Conservation (phyloP, 2,329 filamentous ascomycete genomes). For the Fusarium sp. region DNA sequence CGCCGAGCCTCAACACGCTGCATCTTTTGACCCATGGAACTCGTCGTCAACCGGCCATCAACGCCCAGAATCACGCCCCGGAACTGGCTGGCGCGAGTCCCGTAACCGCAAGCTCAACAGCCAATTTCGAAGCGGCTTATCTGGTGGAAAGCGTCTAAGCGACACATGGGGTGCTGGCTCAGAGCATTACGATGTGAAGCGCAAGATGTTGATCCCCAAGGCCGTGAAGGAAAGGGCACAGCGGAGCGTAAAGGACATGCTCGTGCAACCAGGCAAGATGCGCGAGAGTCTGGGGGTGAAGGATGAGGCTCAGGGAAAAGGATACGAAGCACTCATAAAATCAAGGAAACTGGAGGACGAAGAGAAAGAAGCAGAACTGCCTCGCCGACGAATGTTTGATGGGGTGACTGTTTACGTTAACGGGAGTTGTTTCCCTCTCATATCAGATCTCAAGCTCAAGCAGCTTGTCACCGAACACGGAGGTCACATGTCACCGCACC, state of each 20-base stretch:
- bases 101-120: slow-evolving; percentile 73
- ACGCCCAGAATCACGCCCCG: slow-evolving; percentile 72
- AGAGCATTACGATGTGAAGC: slow-evolving; percentile 60
- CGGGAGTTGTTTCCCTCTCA: slow-evolving; percentile 80
- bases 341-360: slow-evolving; percentile 60
- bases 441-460: slow-evolving; percentile 90
- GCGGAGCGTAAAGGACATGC: slow-evolving; percentile 64
- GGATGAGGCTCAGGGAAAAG: slow-evolving; percentile 5
- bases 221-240: slow-evolving; percentile 51
- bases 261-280: slow-evolving; percentile 59
- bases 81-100: slow-evolving; percentile 75
- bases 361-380: slow-evolving; percentile 50
- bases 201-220: slow-evolving; percentile 55
- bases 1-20: slow-evolving; percentile 54
- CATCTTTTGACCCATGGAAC: slow-evolving; percentile 75
- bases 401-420: slow-evolving; percentile 85
- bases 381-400: slow-evolving; percentile 66
- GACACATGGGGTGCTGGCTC: slow-evolving; percentile 74
- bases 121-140: slow-evolving; percentile 71
- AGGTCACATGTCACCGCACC: slow-evolving; percentile 73
- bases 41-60: slow-evolving; percentile 82
- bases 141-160: slow-evolving; percentile 67
- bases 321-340: slow-evolving; percentile 38
- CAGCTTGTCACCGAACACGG: slow-evolving; percentile 79
- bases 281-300: slow-evolving; percentile 32